These are phyloP conservation scores for Cystobasidium onofrii DNA, from an alignment of 768 basidiomycete species.

Conservation along the genomic window DNA sequence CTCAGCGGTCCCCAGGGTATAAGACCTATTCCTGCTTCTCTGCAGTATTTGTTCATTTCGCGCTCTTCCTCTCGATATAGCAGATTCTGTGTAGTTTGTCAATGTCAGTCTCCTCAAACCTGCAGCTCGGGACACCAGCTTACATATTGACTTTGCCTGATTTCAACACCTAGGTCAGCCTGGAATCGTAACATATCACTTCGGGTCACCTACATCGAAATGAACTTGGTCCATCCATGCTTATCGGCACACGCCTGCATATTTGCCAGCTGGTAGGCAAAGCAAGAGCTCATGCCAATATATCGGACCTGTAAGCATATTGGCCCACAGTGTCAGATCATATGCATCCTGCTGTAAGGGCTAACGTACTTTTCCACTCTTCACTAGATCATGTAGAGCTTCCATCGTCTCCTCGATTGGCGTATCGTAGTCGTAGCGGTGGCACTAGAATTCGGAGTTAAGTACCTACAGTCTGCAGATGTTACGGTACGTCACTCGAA, in stretches of 20 bases:
- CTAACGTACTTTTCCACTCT: slow-evolving; percentile 40
- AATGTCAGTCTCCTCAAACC: background rate
- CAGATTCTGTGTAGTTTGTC: background rate
- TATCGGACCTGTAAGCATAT: slow-evolving; percentile 42
- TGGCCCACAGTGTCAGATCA: too few species aligned
- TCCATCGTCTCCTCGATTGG: slow-evolving; percentile 52
- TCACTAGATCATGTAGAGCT: slow-evolving; percentile 48
- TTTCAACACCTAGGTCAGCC: too few species aligned
- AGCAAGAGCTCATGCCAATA: slow-evolving; percentile 48
- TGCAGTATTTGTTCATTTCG: slow-evolving; percentile 38
- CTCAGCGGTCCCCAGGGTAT: slow-evolving; percentile 57
- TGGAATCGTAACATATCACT: too few species aligned
- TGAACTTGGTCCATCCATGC: slow-evolving; percentile 35
- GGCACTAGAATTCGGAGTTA: slow-evolving; percentile 24
- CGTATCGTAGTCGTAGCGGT: slow-evolving; percentile 53
- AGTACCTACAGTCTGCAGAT: background rate
- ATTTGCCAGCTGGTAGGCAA: slow-evolving; percentile 20
- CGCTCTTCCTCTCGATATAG: slow-evolving; percentile 42
- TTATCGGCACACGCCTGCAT: slow-evolving; percentile 6
- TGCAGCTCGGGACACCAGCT: background rate
- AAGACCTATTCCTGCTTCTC: slow-evolving; percentile 50
- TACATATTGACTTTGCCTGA: slow-evolving; percentile 14
- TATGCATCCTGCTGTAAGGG: too few species aligned
- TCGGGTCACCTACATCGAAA: slow-evolving; percentile 40
- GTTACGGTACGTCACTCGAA: background rate